Evolutionary conservation across 192 early-diverging fungal genomes (phyloP).

Genomic region (Backusella tarrabulga): DNA sequence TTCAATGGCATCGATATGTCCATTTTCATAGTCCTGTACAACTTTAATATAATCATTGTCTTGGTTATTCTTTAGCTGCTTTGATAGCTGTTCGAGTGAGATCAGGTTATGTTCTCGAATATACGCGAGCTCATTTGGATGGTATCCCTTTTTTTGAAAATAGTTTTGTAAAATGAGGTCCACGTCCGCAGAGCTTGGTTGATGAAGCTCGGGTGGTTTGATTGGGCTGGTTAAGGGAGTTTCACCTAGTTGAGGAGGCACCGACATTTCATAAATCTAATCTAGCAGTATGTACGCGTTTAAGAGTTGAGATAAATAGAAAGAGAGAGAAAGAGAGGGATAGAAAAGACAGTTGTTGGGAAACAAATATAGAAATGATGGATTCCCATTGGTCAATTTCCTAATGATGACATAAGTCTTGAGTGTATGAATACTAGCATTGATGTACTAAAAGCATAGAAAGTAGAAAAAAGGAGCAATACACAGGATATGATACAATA

Average conservation of each 20-base stretch:
- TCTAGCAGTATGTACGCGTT: not conserved
- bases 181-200: not conserved
- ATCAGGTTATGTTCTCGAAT: conserved; percentile 30
- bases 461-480: not conserved
- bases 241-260: conserved; percentile 3
- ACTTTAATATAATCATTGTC: conserved; percentile 61
- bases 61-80: not conserved
- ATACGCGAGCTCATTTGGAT: conserved; percentile 57
- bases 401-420: not conserved
- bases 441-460: not conserved
- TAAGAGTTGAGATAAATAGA: not conserved
- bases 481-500: not conserved
- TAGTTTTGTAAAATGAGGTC: conserved; percentile 1
- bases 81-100: conserved; percentile 5
- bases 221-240: not conserved
- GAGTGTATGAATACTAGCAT: not conserved
- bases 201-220: conserved; percentile 2
- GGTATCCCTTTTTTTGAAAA: conserved; percentile 62
- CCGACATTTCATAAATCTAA: conserved; percentile 7
- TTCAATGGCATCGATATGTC: conserved; percentile 80
- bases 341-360: not conserved
- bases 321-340: not conserved
- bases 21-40: conserved; percentile 31
- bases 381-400: not conserved
- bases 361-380: not conserved